Evolutionary conservation across 495 filamentous ascomycete species (phyloP), one percentile per base, ranked within the genome.

Genomic region (Lasiosphaeria hispida): DNA sequence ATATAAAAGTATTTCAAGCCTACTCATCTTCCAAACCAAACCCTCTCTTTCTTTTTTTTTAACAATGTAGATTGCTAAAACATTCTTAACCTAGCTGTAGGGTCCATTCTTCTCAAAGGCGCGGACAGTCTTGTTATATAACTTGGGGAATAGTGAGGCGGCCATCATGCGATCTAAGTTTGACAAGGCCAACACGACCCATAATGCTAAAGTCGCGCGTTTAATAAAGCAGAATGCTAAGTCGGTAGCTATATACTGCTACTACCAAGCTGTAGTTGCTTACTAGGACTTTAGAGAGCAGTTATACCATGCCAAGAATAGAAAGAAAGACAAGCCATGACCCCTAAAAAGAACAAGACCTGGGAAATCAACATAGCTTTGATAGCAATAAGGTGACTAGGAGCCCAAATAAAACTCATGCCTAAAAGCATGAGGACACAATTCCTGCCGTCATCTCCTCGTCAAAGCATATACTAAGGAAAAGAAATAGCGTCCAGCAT

Each of bases 101-200:
- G n/a, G n/a, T n/a, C n/a, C n/a, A n/a, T n/a, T n/a, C n/a, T n/a
- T n/a, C n/a, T n/a, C n/a, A n/a, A n/a, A n/a, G n/a, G n/a, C n/a
- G n/a, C n/a, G n/a, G n/a, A n/a, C n/a, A n/a, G n/a, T n/a, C n/a
- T n/a, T n/a, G n/a, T n/a, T n/a, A n/a, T n/a, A n/a, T n/a, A 70
- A 38, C 80, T n/a, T n/a, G n/a, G n/a, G n/a, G n/a, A n/a, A n/a
- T n/a, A n/a, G 81, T 7, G 81, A 84, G 51, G 77, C 78, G 44
- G 69, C 77, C 35, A 78, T 84, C 39, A 64, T 84, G 10, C 74
- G 81, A n/a, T 79, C 75, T 56, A 80, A 79, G 34, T 70, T 75
- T 53, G 77, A 80, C 45, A 78, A 75, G 55, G 44, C 58, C 1
- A 51, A 65, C 8, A 52, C 53, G 2, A 61, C 57, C 0, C 70